Base-by-base conservation (phyloP, 495 filamentous ascomycete genomes). In the Neurospora sp. region DNA sequence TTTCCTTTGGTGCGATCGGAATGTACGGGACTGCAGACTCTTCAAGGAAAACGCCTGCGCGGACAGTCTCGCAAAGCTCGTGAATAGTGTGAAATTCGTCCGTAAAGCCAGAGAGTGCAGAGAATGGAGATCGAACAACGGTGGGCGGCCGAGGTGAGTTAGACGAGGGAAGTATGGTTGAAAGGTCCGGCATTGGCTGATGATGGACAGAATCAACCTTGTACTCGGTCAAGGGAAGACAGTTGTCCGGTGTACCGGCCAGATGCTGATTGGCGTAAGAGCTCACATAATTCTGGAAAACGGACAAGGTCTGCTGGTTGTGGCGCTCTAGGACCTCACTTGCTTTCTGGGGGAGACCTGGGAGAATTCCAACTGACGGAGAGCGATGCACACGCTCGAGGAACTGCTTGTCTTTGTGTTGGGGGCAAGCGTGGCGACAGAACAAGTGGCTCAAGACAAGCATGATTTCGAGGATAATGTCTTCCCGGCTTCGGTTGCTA, bases 391-490 rank as follows among this genome's bases (percentile, higher is more conserved):
- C 77, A 12, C 83, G 78, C 20, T 86, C 80, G 5, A 76, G 27
- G 42, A 70, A 79, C 3, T 40, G 38, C 42, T 83, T 74, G 54
- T 77, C 62, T 31, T 71, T 27, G 41, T 70, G 69, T 12, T 72
- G 71, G 16, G 39, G 16, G 70, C 48, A 72, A 10, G 78, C 76
- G 37, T 78, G 69, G 8, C 81, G 79, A 54, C 71, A 71, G 77
- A 94, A 94, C 0, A 94, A 76, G 77, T 94, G 90, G 3, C 87
- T 80, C 81, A 94, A 82, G 3, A 92, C 87, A 0, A 93, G 79
- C 82, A 93, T 89, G 46, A 94, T 76, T 85, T 85, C 74, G 16
- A 76, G 54, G 1, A 79, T 48, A 31, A 81, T 73, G 7, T 76
- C 73, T 3, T 70, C 10, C 70, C 69, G 59, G 20, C 74, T 78